phyloP scores from a whole-genome alignment of 805 yeast genomes.

The Blastobotrys americana region DNA sequence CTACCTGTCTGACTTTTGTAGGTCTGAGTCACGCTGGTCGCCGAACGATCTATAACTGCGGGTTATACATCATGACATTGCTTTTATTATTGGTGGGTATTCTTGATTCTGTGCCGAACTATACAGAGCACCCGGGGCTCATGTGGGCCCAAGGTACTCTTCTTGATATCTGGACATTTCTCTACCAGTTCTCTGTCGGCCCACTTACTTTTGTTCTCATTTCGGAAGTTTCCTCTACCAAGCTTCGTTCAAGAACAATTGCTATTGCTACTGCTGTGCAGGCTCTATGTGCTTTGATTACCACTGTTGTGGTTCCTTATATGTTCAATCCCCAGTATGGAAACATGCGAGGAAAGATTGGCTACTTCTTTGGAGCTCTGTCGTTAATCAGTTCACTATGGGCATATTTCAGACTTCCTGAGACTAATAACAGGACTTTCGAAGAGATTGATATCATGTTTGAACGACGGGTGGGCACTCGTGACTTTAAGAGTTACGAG shows the following conservation, averaged over 20 bases:
- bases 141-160: conserved; percentile 37
- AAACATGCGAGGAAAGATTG: conserved; percentile 45
- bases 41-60: conserved; percentile 23
- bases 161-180: conserved; percentile 39
- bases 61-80: conserved; percentile 32
- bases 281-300: conserved; percentile 19
- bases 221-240: conserved; percentile 38
- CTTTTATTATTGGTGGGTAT: conserved; percentile 39
- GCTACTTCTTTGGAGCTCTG: conserved; percentile 40
- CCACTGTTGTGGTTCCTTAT: conserved; percentile 34
- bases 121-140: conserved; percentile 14
- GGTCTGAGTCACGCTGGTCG: conserved; percentile 19
- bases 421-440: conserved; percentile 49
- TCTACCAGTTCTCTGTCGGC: conserved; percentile 40
- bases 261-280: conserved; percentile 36
- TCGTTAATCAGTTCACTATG: conserved; percentile 32
- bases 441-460: conserved; percentile 56
- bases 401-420: conserved; percentile 51
- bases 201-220: conserved; percentile 38
- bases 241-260: conserved; percentile 33
- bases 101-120: conserved; percentile 10
- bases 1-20: conserved; percentile 27
- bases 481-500: conserved; percentile 14
- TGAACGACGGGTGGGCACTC: conserved; percentile 17
- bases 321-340: conserved; percentile 43